Evolutionary conservation across 148 eudicot species (phyloP).

Genomic region (Rhododendron ferrugineum): DNA sequence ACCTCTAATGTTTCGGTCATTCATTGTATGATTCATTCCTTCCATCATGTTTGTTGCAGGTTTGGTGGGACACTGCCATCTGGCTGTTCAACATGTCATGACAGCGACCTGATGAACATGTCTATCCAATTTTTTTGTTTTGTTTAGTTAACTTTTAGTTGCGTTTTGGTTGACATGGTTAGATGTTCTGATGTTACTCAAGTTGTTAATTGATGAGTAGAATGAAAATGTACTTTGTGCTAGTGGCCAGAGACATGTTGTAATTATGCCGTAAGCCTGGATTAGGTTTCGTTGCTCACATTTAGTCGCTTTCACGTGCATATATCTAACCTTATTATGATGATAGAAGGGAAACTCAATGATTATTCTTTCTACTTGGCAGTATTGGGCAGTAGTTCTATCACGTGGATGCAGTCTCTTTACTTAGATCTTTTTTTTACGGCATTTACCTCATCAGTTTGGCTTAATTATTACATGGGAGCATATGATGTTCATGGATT

Average conservation of each 20-base stretch:
- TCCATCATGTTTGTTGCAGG: conserved; percentile 21
- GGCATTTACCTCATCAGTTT: background rate
- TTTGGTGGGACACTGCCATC: conserved; percentile 12
- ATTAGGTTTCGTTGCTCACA: conserved; percentile 14
- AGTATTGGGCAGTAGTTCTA: background rate
- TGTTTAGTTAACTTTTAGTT: conserved; percentile 9
- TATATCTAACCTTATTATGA: background rate
- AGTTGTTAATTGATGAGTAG: conserved; percentile 10
- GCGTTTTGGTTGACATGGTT: conserved; percentile 19
- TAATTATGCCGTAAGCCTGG: conserved; percentile 30
- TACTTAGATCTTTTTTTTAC: background rate
- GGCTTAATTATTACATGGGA: background rate
- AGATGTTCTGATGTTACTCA: conserved; percentile 4
- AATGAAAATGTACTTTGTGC: conserved; percentile 10
- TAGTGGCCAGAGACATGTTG: conserved; percentile 18
- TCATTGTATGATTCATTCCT: conserved; percentile 1
- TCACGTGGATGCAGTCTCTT: background rate
- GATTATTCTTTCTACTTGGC: background rate
- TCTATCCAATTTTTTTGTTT: background rate
- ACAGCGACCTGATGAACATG: conserved; percentile 13
- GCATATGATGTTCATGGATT: background rate
- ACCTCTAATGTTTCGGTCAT: background rate
- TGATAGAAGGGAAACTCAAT: background rate
- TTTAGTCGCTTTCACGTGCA: background rate
- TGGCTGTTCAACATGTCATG: conserved; percentile 14